Percentiles rank a stretch among this genome's conserved stretches.
Conservation (phyloP, 2,329 filamentous ascomycete species). For the Trichophaea hybrida region DNA sequence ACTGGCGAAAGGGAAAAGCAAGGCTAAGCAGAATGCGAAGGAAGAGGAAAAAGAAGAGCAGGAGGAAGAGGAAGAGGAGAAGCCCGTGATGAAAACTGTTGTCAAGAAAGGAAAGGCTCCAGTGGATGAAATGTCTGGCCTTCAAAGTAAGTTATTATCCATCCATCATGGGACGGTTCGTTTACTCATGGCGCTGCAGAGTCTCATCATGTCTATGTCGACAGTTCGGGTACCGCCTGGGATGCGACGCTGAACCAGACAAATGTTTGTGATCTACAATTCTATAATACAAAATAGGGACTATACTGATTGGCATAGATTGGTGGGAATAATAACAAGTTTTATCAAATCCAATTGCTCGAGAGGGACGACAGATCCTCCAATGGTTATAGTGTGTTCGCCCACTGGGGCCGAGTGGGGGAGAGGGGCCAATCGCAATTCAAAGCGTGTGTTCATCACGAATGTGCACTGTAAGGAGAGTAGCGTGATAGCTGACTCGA, state of each 20-base stretch:
- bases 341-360: constrained; percentile 30
- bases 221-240: constrained; percentile 49
- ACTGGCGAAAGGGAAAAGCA: constrained; percentile 23
- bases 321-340: constrained; percentile 35
- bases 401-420: constrained; percentile 66
- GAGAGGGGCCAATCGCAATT: constrained; percentile 41
- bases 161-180: constrained; percentile 40
- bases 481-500: too few species aligned
- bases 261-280: constrained; percentile 43
- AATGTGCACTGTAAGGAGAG: neutral
- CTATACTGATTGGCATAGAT: neutral
- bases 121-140: constrained; percentile 23
- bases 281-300: neutral
- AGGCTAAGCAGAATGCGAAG: constrained; percentile 29
- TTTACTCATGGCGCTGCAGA: constrained; percentile 29
- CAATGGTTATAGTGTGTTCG: constrained; percentile 48
- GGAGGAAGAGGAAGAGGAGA: constrained; percentile 25
- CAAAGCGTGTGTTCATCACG: neutral
- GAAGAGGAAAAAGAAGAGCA: constrained; percentile 29
- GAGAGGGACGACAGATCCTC: constrained; percentile 28
- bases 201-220: constrained; percentile 47
- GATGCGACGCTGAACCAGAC: constrained; percentile 71
- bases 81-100: constrained; percentile 27
- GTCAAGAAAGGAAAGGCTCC: constrained; percentile 25
- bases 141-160: constrained; percentile 29